These are phyloP conservation scores for Pythium biforme DNA, from an alignment of 352 stramenopile species.

Conservation along the genomic window DNA sequence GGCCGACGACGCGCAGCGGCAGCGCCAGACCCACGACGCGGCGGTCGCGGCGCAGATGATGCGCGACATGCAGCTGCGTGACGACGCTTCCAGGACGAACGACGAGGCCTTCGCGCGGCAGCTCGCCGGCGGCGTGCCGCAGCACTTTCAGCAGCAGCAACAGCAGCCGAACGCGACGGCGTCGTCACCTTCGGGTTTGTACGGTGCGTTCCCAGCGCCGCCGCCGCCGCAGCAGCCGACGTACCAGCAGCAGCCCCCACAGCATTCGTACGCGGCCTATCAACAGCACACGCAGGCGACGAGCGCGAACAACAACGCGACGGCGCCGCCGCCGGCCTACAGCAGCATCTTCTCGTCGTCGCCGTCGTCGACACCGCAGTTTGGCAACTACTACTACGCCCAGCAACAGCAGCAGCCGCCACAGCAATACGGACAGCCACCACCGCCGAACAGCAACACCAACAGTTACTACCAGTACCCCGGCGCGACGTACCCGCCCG, in stretches of 20 bases:
- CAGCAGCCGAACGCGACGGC: not conserved
- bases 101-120: constrained; percentile 64
- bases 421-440: constrained; percentile 7
- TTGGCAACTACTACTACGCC: constrained; percentile 46
- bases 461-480: constrained; percentile 53
- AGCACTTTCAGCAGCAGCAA: constrained; percentile 20
- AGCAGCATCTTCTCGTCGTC: constrained; percentile 31
- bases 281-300: constrained; percentile 26
- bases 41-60: constrained; percentile 69
- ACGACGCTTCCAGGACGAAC: constrained; percentile 1
- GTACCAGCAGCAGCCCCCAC: constrained; percentile 20
- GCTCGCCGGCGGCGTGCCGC: constrained; percentile 43
- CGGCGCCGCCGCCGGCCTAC: constrained; percentile 24
- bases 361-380: constrained; percentile 32
- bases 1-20: constrained; percentile 49
- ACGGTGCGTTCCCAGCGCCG: constrained; percentile 2
- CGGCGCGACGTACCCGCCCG: constrained; percentile 13
- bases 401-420: constrained; percentile 28
- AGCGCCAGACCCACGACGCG: constrained; percentile 51
- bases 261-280: constrained; percentile 41
- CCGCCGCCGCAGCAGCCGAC: constrained; percentile 23
- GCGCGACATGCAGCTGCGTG: constrained; percentile 53
- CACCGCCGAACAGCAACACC: not conserved
- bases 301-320: not conserved
- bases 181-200: not conserved